These are phyloP conservation scores for Talaromyces sp. DNA, from an alignment of 2,329 filamentous ascomycete genomes.

Conservation along the genomic window DNA sequence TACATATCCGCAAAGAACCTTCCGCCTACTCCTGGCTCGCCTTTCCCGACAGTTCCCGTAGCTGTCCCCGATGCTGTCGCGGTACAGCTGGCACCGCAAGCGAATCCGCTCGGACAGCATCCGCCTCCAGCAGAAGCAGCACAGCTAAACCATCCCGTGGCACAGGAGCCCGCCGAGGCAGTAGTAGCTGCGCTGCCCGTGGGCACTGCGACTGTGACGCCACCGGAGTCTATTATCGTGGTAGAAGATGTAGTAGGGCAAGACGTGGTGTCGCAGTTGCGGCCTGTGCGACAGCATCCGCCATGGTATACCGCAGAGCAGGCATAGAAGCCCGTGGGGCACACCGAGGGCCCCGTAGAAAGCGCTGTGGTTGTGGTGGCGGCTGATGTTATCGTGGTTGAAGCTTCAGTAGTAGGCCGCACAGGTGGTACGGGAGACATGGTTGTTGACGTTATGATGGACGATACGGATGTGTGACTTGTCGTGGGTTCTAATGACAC, in stretches of 20 bases:
- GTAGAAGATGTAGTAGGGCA: conserved; percentile 65
- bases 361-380: not conserved
- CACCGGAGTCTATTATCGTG: conserved; percentile 60
- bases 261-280: conserved; percentile 75
- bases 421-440: conserved; percentile 30
- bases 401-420: conserved; percentile 36
- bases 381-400: conserved; percentile 22
- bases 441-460: conserved; percentile 23
- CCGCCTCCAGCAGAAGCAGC: conserved; percentile 64
- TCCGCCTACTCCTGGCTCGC: conserved; percentile 19
- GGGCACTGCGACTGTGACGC: conserved; percentile 66
- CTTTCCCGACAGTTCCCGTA: conserved; percentile 49
- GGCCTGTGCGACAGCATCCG: conserved; percentile 83
- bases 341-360: conserved; percentile 44
- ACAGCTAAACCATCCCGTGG: conserved; percentile 74
- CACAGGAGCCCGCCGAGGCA: conserved; percentile 52
- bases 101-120: conserved; percentile 77
- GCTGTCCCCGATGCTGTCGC: conserved; percentile 34
- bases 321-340: conserved; percentile 87
- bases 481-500: conserved; percentile 18
- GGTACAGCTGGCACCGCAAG: conserved; percentile 52
- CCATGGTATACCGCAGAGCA: conserved; percentile 76
- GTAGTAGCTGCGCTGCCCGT: conserved; percentile 36
- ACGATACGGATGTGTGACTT: conserved; percentile 11
- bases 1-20: conserved; percentile 10